Base-by-base conservation (phyloP, 2,329 filamentous ascomycete species). In the Colletotrichum siamense region DNA sequence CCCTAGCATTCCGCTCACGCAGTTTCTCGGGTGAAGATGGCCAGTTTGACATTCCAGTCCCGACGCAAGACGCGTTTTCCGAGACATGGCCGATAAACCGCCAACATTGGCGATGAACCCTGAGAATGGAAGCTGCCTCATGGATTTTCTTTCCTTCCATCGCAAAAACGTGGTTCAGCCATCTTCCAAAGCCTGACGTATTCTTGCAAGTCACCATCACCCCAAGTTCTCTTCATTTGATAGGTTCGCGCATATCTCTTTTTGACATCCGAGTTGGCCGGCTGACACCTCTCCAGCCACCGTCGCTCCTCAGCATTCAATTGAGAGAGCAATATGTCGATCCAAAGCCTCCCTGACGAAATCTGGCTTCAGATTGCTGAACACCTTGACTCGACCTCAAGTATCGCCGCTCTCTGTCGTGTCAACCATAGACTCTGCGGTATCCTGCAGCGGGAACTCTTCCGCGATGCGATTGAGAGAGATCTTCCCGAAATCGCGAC, bases 161-260 rank as follows among this genome's bases (percentile, higher is more conserved):
- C 6, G 4, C 10, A 8, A 13, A n/a, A 22, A 8, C 10, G 12
- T 52, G 44, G 5, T 52, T 8, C 44, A 22, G n/a, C n/a, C 44
- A 1, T 52, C 44, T 8, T 8, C n/a, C 4, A 22, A 2, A 13
- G 8, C 3, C 10, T 22, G 18, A 12, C 18, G 6, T 22, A 49
- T 12, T 0, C 39, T 9, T n/a, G 18, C n/a, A 1, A 1, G 10
- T 22, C n/a, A 22, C n/a, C 0, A 52, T 0, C 44, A 13, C n/a
- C 0, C 10, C 10, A 0, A 22, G 10, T 8, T 52, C 5, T 52
- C n/a, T 49, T 10, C 39, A 2, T 44, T 44, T 9, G 16, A 3
- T 6, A 44, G 36, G 36, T 44, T 44, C 16, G 36, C 36, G 8
- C 8, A 18, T 18, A 8, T 44, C 39, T 44, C 9, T n/a, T 44